These are phyloP conservation scores for Chalaropsis thielavioides DNA, from an alignment of 2,329 filamentous ascomycete species.

Conservation along the genomic window DNA sequence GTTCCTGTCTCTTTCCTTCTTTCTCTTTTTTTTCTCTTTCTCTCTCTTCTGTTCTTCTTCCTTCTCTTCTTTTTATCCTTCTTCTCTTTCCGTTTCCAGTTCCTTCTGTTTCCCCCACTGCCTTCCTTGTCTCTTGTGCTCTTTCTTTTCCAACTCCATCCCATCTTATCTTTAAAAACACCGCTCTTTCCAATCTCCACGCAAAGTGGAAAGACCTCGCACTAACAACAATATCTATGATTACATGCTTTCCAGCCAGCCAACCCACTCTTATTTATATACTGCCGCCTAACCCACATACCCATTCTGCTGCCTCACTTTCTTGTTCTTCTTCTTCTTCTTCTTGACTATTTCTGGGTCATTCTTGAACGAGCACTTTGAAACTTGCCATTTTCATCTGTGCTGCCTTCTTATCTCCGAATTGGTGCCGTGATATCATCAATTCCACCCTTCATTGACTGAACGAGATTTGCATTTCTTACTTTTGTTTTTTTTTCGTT, in stretches of 20 bases:
- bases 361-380: constrained; percentile 18
- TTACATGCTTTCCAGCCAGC: neutral
- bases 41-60: neutral
- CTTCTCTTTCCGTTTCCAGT: neutral
- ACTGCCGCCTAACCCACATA: neutral
- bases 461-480: constrained; percentile 3
- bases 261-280: neutral
- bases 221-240: neutral
- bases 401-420: constrained; percentile 2
- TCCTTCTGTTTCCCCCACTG: constrained; percentile 4
- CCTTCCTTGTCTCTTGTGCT: neutral
- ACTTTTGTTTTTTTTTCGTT: too few species aligned
- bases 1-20: too few species aligned
- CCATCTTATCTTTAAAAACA: neutral
- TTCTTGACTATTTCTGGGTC: constrained; percentile 12
- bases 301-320: constrained; percentile 16
- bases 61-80: neutral
- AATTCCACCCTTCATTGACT: neutral
- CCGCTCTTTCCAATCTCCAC: neutral
- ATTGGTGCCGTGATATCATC: constrained; percentile 10
- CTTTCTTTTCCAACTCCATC: neutral
- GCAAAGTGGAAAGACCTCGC: neutral
- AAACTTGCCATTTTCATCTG: neutral
- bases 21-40: neutral
- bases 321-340: constrained; percentile 17